Conservation (phyloP, 129 eudicot species). For the Gnaphalium uliginosum region DNA sequence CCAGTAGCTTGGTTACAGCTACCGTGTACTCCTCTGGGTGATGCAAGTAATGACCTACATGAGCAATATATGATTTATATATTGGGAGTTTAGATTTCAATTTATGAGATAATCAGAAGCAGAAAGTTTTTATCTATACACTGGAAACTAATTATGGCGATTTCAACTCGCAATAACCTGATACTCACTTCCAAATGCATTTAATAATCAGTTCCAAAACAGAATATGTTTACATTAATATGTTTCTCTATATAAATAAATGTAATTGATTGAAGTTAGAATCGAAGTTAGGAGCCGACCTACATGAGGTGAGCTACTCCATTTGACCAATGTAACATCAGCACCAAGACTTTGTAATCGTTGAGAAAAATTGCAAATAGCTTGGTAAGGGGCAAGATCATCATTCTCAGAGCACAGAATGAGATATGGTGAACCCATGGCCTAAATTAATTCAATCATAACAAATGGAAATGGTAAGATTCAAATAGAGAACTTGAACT, state of each 20-base stretch:
- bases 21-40: slow-evolving; percentile 1
- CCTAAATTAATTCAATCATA: not conserved
- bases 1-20: not conserved
- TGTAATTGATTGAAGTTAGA: too few species aligned
- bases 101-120: not conserved
- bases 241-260: too few species aligned
- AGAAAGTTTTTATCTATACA: not conserved
- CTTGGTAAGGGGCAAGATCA: not conserved
- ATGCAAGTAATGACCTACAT: slow-evolving; percentile 9
- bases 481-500: not conserved
- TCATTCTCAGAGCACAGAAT: not conserved
- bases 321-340: not conserved
- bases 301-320: slow-evolving; percentile 16
- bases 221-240: too few species aligned
- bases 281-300: not conserved
- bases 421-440: slow-evolving; percentile 5
- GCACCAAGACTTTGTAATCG: slow-evolving; percentile 6
- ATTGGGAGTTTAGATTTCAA: not conserved
- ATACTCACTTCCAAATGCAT: not conserved
- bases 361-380: not conserved
- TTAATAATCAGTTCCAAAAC: not conserved
- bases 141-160: not conserved
- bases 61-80: not conserved
- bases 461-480: not conserved
- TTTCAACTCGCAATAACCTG: too few species aligned